Evolutionary conservation across 306 rosid genomes (phyloP).

Genomic region (Cucurbita argyrosperma): DNA sequence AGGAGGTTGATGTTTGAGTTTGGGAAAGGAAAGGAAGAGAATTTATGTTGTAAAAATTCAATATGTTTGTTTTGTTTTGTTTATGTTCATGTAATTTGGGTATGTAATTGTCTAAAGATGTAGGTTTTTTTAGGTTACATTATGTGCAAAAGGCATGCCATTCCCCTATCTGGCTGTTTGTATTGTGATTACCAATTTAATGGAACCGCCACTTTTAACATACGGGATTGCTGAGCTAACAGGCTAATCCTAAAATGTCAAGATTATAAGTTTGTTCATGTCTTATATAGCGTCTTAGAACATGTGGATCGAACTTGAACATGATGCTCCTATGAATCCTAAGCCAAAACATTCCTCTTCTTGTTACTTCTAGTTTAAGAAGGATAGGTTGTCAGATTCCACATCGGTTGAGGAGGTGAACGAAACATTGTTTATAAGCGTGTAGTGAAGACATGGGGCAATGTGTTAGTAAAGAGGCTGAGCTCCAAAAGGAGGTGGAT

Average conservation of each 20-base stretch:
- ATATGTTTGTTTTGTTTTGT: constrained; percentile 7
- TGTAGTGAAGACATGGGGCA: too few relatives aligned
- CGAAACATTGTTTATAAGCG: too few relatives aligned
- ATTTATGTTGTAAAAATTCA: constrained; percentile 40
- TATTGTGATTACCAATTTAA: neutral
- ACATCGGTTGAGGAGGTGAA: too few relatives aligned
- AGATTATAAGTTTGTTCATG: neutral
- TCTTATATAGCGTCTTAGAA: too few relatives aligned
- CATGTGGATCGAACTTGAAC: too few relatives aligned
- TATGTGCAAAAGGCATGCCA: neutral
- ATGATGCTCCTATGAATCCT: too few relatives aligned
- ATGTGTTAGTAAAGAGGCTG: too few relatives aligned
- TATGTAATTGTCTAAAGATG: constrained; percentile 20
- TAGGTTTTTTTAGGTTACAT: constrained; percentile 13
- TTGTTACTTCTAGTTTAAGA: too few relatives aligned
- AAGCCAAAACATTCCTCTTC: too few relatives aligned
- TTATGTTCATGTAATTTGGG: constrained; percentile 32
- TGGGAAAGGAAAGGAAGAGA: neutral
- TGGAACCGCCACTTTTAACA: neutral
- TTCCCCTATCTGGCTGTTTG: neutral
- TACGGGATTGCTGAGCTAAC: neutral
- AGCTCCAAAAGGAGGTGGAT: too few relatives aligned
- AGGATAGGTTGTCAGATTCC: too few relatives aligned
- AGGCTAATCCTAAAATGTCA: neutral
- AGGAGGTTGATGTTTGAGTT: constrained; percentile 37